Conservation (phyloP, 2,329 filamentous ascomycete species). For the Penicillium paneum region DNA sequence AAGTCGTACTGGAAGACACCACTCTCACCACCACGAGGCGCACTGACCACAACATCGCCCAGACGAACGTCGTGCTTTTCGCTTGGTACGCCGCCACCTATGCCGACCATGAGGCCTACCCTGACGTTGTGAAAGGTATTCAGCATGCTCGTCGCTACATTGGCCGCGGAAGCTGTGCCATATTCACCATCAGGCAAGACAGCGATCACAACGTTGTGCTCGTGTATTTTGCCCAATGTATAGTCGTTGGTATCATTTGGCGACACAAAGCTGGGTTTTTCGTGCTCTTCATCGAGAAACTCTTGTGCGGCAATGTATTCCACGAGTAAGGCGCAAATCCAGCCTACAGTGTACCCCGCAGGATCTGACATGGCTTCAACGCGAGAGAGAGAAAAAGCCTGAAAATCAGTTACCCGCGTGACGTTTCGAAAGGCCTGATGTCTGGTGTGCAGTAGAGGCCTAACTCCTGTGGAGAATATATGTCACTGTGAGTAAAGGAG, state of each 20-base stretch:
- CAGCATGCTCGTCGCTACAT: not conserved
- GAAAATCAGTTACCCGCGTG: not conserved
- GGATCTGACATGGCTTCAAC: not conserved
- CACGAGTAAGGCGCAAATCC: not conserved
- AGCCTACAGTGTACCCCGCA: not conserved
- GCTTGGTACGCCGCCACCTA: constrained; percentile 34
- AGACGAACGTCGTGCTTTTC: constrained; percentile 27
- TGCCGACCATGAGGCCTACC: constrained; percentile 7
- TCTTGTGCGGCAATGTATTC: not conserved
- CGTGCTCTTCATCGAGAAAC: not conserved
- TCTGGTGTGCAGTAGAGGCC: not conserved
- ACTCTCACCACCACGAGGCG: not conserved
- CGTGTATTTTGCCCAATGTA: not conserved
- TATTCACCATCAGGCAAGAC: not conserved
- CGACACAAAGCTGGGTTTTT: not conserved
- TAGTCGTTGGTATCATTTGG: not conserved
- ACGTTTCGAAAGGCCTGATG: not conserved
- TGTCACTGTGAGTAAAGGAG: not conserved
- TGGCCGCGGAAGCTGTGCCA: not conserved
- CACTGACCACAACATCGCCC: constrained; percentile 8
- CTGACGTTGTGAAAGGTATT: not conserved
- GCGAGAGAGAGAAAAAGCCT: not conserved
- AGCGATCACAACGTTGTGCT: not conserved
- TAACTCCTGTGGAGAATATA: not conserved
- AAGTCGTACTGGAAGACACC: constrained; percentile 21